Evolutionary conservation across 1,139 yeast genomes (phyloP).

Genomic region (Blastobotrys capitulatus): DNA sequence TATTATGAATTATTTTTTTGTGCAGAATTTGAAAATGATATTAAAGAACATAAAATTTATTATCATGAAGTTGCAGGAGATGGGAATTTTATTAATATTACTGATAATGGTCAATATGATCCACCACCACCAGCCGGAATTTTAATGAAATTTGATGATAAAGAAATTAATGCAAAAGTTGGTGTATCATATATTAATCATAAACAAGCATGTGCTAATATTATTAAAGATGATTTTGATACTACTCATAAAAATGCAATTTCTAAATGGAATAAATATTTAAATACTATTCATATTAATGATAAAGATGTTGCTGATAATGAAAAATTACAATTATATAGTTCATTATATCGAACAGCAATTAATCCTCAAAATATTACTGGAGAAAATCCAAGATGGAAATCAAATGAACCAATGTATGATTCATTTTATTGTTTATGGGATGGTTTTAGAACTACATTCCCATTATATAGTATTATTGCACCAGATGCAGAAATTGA

Average conservation of each 20-base stretch:
- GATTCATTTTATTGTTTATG: slow-evolving; percentile 42
- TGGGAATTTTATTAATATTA: slow-evolving; percentile 7
- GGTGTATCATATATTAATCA: slow-evolving; percentile 37
- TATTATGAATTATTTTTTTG: slow-evolving; percentile 13
- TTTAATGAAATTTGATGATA: slow-evolving; percentile 8
- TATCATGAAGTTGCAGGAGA: slow-evolving; percentile 2
- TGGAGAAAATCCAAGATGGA: slow-evolving; percentile 35
- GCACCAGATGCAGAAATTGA: slow-evolving; percentile 35
- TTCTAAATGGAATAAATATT: slow-evolving; percentile 30
- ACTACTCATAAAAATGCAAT: slow-evolving; percentile 26
- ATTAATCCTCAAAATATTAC: slow-evolving; percentile 38
- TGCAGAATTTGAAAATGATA: slow-evolving; percentile 10
- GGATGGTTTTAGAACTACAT: slow-evolving; percentile 38
- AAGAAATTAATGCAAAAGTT: slow-evolving; percentile 28
- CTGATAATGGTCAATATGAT: slow-evolving; percentile 4
- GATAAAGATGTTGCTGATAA: slow-evolving; percentile 18
- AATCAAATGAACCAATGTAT: slow-evolving; percentile 32
- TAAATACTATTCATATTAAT: slow-evolving; percentile 2
- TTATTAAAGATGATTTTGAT: slow-evolving; percentile 28
- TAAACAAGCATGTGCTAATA: slow-evolving; percentile 34
- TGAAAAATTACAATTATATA: slow-evolving; percentile 29
- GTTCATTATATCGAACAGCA: slow-evolving; percentile 36
- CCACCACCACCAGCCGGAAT: slow-evolving; percentile 9
- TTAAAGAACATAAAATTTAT: slow-evolving; percentile 8
- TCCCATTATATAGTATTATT: slow-evolving; percentile 34